phyloP scores from a whole-genome alignment of 1,284 basidiomycete species.

The Ceratobasidium sp. region DNA sequence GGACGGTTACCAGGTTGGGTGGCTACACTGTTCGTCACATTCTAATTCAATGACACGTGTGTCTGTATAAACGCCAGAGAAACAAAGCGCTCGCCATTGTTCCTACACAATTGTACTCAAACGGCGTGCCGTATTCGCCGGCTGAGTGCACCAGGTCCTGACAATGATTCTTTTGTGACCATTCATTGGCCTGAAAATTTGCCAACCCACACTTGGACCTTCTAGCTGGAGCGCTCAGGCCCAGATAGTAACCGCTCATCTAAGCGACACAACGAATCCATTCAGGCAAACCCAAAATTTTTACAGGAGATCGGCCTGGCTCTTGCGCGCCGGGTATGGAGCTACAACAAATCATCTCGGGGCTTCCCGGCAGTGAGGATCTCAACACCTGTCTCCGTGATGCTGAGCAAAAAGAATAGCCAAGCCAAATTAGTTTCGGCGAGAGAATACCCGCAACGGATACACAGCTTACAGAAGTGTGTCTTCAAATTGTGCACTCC shows the following conservation, averaged over 20 bases:
- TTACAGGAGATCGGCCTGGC: conserved; percentile 25
- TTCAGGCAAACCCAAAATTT: conserved; percentile 21
- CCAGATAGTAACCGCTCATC: not conserved
- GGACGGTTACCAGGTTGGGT: conserved; percentile 1
- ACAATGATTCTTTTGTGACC: conserved; percentile 8
- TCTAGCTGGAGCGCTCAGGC: conserved; percentile 17
- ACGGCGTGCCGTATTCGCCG: not conserved
- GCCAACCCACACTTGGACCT: not conserved
- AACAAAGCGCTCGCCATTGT: conserved; percentile 25
- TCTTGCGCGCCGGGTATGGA: conserved; percentile 5
- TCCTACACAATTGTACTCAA: not conserved
- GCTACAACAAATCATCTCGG: conserved; percentile 34
- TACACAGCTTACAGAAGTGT: conserved; percentile 80
- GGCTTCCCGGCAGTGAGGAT: conserved; percentile 79
- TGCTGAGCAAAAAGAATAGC: conserved; percentile 63
- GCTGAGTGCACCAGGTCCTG: not conserved
- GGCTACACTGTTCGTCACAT: conserved; percentile 13
- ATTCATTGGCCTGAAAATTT: conserved; percentile 11
- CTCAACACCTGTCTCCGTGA: conserved; percentile 93
- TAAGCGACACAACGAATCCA: conserved; percentile 22
- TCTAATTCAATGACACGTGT: conserved; percentile 10
- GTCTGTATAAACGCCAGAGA: not conserved
- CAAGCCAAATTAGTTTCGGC: conserved; percentile 44
- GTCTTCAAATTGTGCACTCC: conserved; percentile 96
- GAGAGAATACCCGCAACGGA: conserved; percentile 33